A percentile compares a stretch with the other conserved stretches of the same genome.
Conservation (phyloP, 371 early-diverging fungal species). For the Mortierella sp. region DNA sequence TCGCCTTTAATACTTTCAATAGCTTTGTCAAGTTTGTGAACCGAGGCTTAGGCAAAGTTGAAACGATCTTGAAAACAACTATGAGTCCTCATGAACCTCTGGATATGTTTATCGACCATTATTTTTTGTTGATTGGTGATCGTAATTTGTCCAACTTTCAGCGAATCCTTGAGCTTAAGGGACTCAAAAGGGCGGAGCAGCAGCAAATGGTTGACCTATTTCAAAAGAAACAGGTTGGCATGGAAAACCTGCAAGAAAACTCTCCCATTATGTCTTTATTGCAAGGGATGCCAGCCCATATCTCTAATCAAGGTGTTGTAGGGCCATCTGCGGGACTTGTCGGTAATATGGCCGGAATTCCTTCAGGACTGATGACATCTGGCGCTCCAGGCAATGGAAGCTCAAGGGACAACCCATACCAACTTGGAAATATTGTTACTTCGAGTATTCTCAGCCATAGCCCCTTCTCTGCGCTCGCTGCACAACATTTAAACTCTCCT, state of each 20-base stretch:
- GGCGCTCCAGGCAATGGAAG: conserved; percentile 25
- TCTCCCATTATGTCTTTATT: conserved; percentile 45
- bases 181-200: conserved; percentile 71
- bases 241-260: conserved; percentile 52
- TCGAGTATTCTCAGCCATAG: conserved; percentile 53
- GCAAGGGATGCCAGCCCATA: conserved; percentile 46
- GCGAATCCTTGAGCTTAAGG: conserved; percentile 90
- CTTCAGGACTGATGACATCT: conserved; percentile 27
- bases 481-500: conserved; percentile 36
- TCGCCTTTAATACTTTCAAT: not conserved
- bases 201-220: conserved; percentile 67
- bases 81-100: conserved; percentile 88
- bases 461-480: conserved; percentile 47
- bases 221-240: conserved; percentile 55
- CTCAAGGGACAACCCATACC: conserved; percentile 25
- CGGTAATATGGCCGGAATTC: conserved; percentile 41
- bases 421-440: conserved; percentile 49
- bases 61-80: conserved; percentile 90
- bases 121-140: conserved; percentile 85
- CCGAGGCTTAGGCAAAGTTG: conserved; percentile 82
- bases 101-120: conserved; percentile 88
- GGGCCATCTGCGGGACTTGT: conserved; percentile 41
- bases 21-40: conserved; percentile 87
- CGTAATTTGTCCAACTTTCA: conserved; percentile 75
- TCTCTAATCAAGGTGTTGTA: conserved; percentile 42